A percentile compares a stretch with the other conserved stretches of the same genome.
Evolutionary conservation across 352 stramenopile genomes (phyloP).

Genomic region (Globisporangium takayamanum): DNA sequence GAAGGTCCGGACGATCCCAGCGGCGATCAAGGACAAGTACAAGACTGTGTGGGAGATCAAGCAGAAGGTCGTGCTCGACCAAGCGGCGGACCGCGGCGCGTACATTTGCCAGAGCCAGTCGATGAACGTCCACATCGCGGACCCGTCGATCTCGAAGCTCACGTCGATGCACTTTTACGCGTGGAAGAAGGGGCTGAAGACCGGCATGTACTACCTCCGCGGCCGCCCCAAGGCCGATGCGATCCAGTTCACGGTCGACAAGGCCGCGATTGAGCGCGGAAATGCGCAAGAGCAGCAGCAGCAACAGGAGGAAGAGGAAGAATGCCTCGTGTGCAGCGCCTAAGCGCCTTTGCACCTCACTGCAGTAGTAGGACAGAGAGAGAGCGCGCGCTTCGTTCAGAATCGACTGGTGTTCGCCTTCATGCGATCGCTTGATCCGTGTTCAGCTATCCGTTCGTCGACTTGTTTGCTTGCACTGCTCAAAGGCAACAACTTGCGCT

Average conservation of each 20-base stretch:
- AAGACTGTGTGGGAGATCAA: conserved; percentile 99
- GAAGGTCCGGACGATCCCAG: conserved; percentile 80
- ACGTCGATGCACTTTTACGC: conserved; percentile 99
- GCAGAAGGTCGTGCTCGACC: conserved; percentile 95
- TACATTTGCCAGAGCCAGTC: conserved; percentile 98
- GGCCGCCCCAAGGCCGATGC: conserved; percentile 97
- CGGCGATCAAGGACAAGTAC: conserved; percentile 93
- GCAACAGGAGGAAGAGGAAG: conserved; percentile 41
- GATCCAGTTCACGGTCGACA: conserved; percentile 99
- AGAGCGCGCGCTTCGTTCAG: too few relatives aligned
- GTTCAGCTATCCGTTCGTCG: too few relatives aligned
- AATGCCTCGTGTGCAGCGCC: conserved; percentile 74
- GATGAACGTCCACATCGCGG: conserved; percentile 99
- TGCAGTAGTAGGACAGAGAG: too few relatives aligned
- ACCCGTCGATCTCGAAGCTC: conserved; percentile 96
- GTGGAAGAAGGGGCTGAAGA: conserved; percentile 99
- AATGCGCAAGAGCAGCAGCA: conserved; percentile 13
- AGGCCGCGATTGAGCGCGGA: conserved; percentile 74
- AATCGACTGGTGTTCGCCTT: too few relatives aligned
- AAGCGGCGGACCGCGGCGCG: conserved; percentile 96
- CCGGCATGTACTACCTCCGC: conserved; percentile 99
- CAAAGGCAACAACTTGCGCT: too few relatives aligned
- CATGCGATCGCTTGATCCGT: too few relatives aligned
- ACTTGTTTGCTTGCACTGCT: too few relatives aligned
- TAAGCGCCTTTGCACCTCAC: conserved; percentile 18